phyloP scores from a whole-genome alignment of 257 asterid genomes.

The Craterostigma plantagineum region DNA sequence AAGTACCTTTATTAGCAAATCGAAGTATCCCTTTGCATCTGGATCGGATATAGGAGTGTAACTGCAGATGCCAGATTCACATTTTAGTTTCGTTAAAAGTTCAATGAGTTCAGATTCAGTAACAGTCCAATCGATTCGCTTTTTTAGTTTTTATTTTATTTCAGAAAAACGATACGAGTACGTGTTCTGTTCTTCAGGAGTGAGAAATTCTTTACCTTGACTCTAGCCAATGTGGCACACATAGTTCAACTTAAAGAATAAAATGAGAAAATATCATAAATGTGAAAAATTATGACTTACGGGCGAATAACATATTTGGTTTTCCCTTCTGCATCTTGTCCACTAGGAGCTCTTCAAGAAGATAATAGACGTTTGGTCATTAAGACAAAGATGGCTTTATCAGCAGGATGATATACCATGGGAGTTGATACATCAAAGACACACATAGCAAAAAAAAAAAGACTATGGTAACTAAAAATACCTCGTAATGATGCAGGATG shows the following conservation, averaged over 20 bases:
- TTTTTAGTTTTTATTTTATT: no score
- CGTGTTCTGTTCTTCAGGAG: no score
- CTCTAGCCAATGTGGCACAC: no score
- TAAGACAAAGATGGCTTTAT: neutral
- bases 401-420: constrained; percentile 8
- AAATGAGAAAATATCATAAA: constrained; percentile 1
- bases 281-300: constrained; percentile 29
- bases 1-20: constrained; percentile 79
- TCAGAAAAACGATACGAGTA: no score
- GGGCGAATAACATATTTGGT: constrained; percentile 82
- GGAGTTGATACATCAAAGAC: constrained; percentile 6
- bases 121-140: no score
- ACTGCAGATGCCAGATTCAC: constrained; percentile 35
- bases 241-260: neutral
- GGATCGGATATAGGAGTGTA: constrained; percentile 97
- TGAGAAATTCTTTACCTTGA: no score
- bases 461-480: constrained; percentile 14
- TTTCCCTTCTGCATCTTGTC: constrained; percentile 76
- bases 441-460: constrained; percentile 6
- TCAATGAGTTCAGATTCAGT: no score
- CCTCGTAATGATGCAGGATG: constrained; percentile 87
- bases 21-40: constrained; percentile 68
- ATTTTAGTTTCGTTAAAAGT: no score
- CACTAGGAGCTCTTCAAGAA: constrained; percentile 61
- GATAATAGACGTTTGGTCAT: no score